Percentiles rank a stretch among this genome's conserved stretches.
These are phyloP conservation scores for Pestalotiopsis fici DNA, from an alignment of 2,329 filamentous ascomycete genomes.

Conservation along the genomic window DNA sequence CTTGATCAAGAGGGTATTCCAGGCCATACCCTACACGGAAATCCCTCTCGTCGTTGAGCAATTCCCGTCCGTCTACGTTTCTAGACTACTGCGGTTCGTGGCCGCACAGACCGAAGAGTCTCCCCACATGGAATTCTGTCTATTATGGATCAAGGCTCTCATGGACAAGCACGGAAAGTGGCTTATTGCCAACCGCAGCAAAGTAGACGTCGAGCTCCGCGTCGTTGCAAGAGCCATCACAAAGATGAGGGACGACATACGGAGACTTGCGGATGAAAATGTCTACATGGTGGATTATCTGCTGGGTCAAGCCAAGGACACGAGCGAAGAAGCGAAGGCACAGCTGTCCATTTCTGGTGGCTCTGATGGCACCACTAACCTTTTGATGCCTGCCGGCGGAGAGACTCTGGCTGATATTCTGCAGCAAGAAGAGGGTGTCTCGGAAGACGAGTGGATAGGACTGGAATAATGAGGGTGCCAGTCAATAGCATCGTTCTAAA, in stretches of 20 bases:
- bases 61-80: conserved; percentile 83
- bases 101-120: conserved; percentile 85
- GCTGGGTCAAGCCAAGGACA: conserved; percentile 47
- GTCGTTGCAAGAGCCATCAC: conserved; percentile 79
- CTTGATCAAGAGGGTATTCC: conserved; percentile 83
- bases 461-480: conserved; percentile 21
- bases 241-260: conserved; percentile 80
- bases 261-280: conserved; percentile 83
- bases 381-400: conserved; percentile 18
- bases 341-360: conserved; percentile 14
- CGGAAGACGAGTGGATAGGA: conserved; percentile 32
- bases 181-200: conserved; percentile 77
- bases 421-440: conserved; percentile 19
- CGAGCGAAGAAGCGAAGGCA: conserved; percentile 10
- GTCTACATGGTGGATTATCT: conserved; percentile 88
- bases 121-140: conserved; percentile 91
- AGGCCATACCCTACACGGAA: conserved; percentile 74
- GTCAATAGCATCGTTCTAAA: background rate
- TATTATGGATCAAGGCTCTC: conserved; percentile 86
- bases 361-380: conserved; percentile 21
- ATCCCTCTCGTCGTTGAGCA: conserved; percentile 77
- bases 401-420: conserved; percentile 17
- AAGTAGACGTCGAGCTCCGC: conserved; percentile 82
- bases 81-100: conserved; percentile 82
- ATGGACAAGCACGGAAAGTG: conserved; percentile 83